phyloP scores from a whole-genome alignment of 306 rosid species.

The Psophocarpus tetragonolobus region DNA sequence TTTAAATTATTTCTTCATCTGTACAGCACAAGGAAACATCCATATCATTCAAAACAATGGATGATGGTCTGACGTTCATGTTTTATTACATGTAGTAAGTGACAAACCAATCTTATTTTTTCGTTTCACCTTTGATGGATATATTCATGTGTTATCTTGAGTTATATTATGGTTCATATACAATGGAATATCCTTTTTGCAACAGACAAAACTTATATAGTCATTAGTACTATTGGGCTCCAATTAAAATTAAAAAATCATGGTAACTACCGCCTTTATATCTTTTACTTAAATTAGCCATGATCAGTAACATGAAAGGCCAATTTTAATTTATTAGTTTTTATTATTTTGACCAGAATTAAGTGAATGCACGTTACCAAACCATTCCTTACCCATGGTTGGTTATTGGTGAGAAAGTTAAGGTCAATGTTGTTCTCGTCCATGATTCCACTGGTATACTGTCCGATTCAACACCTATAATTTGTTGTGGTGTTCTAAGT shows the following conservation, averaged over 20 bases:
- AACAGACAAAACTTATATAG: background rate
- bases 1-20: constrained; percentile 20
- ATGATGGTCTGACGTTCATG: constrained; percentile 97
- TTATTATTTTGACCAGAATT: constrained; percentile 66
- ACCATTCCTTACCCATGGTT: constrained; percentile 97
- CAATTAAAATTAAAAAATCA: background rate
- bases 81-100: constrained; percentile 87
- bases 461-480: constrained; percentile 86
- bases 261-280: background rate
- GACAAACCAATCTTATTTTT: background rate
- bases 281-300: background rate
- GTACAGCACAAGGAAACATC: constrained; percentile 98
- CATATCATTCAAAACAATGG: constrained; percentile 96
- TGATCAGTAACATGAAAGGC: background rate
- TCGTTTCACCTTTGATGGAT: constrained; percentile 10
- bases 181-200: background rate
- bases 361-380: constrained; percentile 90
- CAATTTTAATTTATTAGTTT: background rate
- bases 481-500: constrained; percentile 76
- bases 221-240: background rate
- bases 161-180: too few species aligned
- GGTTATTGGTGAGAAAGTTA: constrained; percentile 94
- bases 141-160: too few species aligned
- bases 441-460: constrained; percentile 95
- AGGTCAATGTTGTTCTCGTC: constrained; percentile 86